Evolutionary conservation across 805 yeast genomes (phyloP).

Genomic region (Ogataea populi-albae): DNA sequence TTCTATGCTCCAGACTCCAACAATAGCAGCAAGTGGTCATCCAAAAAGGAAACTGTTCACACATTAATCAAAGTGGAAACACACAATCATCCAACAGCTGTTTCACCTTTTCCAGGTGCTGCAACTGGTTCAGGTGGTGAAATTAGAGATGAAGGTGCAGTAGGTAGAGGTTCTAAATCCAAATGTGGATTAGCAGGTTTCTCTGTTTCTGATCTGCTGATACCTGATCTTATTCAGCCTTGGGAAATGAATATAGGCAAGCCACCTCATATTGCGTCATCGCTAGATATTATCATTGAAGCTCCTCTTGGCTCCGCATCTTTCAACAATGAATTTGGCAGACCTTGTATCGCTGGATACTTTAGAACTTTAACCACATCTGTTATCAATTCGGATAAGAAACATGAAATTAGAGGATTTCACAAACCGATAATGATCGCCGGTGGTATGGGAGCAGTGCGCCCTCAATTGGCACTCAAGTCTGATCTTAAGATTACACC

Average conservation of each 20-base stretch:
- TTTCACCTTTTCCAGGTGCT: constrained; percentile 98
- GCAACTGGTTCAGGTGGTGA: constrained; percentile 99
- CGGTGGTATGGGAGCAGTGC: constrained; percentile 96
- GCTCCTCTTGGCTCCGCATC: constrained; percentile 98
- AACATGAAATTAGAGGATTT: constrained; percentile 84
- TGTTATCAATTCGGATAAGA: constrained; percentile 59
- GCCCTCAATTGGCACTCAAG: constrained; percentile 90
- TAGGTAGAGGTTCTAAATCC: constrained; percentile 96
- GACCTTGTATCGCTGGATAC: constrained; percentile 96
- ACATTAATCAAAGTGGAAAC: constrained; percentile 96
- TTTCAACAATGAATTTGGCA: constrained; percentile 96
- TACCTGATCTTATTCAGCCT: constrained; percentile 84
- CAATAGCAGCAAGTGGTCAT: constrained; percentile 63
- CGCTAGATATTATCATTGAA: constrained; percentile 92
- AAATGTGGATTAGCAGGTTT: constrained; percentile 96
- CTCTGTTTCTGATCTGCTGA: constrained; percentile 83
- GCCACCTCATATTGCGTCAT: constrained; percentile 89
- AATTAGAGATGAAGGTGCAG: constrained; percentile 99
- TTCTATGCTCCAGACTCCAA: constrained; percentile 74
- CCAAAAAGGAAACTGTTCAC: constrained; percentile 75
- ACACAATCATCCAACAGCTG: constrained; percentile 99
- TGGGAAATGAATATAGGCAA: constrained; percentile 93
- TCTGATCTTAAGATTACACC: constrained; percentile 79
- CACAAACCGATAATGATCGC: constrained; percentile 99
- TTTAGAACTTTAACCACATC: constrained; percentile 90